Conservation (phyloP, 208 protist species). For the Histomonas meleagridis region DNA sequence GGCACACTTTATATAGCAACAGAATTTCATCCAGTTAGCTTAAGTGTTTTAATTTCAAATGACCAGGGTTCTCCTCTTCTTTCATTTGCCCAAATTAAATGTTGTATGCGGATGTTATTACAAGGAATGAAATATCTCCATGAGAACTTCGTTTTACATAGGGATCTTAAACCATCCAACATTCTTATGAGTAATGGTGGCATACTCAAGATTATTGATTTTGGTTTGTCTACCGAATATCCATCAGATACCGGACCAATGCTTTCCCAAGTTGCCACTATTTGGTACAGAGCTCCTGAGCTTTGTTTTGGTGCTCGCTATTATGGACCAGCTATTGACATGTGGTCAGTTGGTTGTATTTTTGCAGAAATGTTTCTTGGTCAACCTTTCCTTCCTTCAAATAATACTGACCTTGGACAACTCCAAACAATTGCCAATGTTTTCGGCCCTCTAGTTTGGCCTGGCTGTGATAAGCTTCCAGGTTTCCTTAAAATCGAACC, state of each 20-base stretch:
- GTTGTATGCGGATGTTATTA: neutral
- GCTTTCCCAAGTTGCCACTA: slow-evolving; percentile 60
- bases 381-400: slow-evolving; percentile 43
- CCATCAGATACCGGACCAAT: neutral
- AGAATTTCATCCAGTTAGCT: neutral
- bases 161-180: slow-evolving; percentile 32
- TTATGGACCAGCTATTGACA: slow-evolving; percentile 61
- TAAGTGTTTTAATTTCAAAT: neutral
- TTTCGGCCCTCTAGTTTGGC: neutral
- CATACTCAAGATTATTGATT: neutral
- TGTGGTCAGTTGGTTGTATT: slow-evolving; percentile 55
- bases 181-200: neutral
- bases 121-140: neutral
- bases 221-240: slow-evolving; percentile 24
- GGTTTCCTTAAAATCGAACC: neutral
- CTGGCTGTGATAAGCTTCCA: neutral
- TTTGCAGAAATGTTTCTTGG: slow-evolving; percentile 50
- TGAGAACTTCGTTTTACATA: neutral
- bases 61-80: neutral
- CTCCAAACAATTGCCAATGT: neutral
- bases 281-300: slow-evolving; percentile 78
- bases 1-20: slow-evolving; percentile 2
- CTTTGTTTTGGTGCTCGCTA: slow-evolving; percentile 67
- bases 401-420: neutral
- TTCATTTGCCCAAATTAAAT: neutral